Base-by-base conservation (phyloP, 345 rosid genomes). In the Bruguiera parviflora region DNA sequence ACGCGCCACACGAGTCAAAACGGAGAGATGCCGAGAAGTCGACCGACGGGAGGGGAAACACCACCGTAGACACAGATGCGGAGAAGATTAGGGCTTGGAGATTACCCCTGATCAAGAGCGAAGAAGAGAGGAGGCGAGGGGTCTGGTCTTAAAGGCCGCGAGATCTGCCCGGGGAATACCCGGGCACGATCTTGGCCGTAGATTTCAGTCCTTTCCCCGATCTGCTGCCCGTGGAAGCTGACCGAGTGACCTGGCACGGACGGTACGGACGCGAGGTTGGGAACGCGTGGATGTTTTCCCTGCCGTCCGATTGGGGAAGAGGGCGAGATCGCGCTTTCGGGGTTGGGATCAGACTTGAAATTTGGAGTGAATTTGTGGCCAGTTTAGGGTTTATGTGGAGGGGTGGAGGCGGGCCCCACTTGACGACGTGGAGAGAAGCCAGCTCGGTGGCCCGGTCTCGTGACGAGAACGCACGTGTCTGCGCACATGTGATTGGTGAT, bases 111-210 rank as follows among this genome's bases (percentile, higher is more conserved):
- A 58, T 69, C 68, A 15, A 72, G 84, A 80, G 84, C 85, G 88
- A 79, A 67, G 81, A 79, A 74, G 61, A 64, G 49, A 75, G 76
- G 80, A 4, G 74, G 77, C 75, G 67, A 62, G 52, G 46, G 82
- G 74, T 61, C 72, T 71, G 63, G 37, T 78, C 85, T 86, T 86
- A 84, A 86, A 86, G 91, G 81, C 79, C 15, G 76, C 28, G 70
- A 80, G 88, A 84, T 84, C 87, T 84, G 80, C 82, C 91, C 91
- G 76, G 0, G 0, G 4, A 8, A 6, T 8, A 20, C 15, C 31
- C 83, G 88, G 88, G 83, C 81, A 84, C 3, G 5, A 62, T 69
- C 67, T 3, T 7, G 22, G 15, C 76, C 85, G 74, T 74, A 53
- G 52, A 21, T 55, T 73, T 10, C 0, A 18, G 43, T 64, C 58